These are phyloP conservation scores for Cryphonectria radicalis DNA, from an alignment of 2,329 filamentous ascomycete genomes.

Conservation along the genomic window DNA sequence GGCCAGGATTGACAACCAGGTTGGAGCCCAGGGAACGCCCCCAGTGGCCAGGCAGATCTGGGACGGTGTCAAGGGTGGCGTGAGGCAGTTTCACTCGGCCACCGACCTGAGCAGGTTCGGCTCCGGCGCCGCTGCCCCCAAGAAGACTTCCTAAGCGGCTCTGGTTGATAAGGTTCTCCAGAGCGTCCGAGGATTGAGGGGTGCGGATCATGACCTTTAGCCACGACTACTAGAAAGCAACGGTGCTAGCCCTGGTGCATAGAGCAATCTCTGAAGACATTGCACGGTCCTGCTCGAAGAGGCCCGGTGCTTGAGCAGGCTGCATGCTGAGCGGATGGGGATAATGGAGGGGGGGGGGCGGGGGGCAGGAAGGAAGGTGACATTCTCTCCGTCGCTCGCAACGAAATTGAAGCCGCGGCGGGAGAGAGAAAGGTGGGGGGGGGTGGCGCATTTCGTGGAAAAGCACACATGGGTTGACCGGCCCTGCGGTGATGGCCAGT, in stretches of 20 bases:
- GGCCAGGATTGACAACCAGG: conserved; percentile 77
- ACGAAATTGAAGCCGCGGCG: background rate
- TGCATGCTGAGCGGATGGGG: background rate
- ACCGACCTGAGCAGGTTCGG: conserved; percentile 80
- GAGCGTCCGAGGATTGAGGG: too few species aligned
- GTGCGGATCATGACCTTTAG: background rate
- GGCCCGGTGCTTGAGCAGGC: background rate
- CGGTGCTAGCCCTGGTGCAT: background rate
- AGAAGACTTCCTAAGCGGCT: conserved; percentile 63
- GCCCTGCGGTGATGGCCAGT: background rate
- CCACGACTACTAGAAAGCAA: background rate
- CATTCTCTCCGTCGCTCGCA: background rate
- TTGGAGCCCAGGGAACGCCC: conserved; percentile 85
- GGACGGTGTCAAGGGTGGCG: conserved; percentile 75
- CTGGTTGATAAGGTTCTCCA: background rate
- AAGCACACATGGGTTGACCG: background rate
- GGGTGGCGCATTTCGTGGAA: background rate
- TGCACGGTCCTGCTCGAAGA: background rate
- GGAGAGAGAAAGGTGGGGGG: too few species aligned
- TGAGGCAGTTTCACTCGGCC: conserved; percentile 75
- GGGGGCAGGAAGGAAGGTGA: background rate
- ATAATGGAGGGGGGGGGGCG: background rate
- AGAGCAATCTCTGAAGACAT: background rate
- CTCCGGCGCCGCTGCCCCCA: conserved; percentile 60
- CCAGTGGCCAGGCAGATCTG: conserved; percentile 79